Conservation (phyloP, 2,329 filamentous ascomycete species). For the Alternaria metachromatica region DNA sequence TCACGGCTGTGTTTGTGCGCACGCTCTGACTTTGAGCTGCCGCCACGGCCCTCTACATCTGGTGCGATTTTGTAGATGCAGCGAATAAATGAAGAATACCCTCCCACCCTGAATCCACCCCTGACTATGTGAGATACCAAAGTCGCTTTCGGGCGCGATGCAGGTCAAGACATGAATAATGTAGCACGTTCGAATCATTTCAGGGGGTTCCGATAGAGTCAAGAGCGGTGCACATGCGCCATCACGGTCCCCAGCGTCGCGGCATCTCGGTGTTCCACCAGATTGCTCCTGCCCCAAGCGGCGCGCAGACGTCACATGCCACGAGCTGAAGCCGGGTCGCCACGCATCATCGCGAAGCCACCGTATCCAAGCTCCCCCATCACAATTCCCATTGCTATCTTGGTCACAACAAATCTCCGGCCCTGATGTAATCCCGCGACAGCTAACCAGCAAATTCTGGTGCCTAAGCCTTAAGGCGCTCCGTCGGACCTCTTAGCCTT, state of each 20-base stretch:
- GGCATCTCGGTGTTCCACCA: constrained; percentile 25
- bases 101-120: neutral
- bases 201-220: neutral
- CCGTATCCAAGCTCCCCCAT: constrained; percentile 27
- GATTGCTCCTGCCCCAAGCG: constrained; percentile 18
- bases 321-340: constrained; percentile 32
- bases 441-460: constrained; percentile 40
- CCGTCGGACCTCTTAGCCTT: constrained; percentile 21
- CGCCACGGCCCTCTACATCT: constrained; percentile 10
- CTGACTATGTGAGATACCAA: neutral
- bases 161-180: neutral
- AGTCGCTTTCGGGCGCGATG: neutral
- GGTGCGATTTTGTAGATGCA: neutral
- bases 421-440: constrained; percentile 32
- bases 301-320: constrained; percentile 24
- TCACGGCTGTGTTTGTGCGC: constrained; percentile 11
- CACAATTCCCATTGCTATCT: constrained; percentile 25
- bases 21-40: constrained; percentile 3
- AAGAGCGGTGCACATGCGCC: neutral
- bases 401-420: constrained; percentile 17
- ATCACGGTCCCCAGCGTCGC: neutral
- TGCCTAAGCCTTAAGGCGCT: constrained; percentile 29
- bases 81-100: constrained; percentile 9
- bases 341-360: constrained; percentile 12
- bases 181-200: neutral